Base-by-base conservation (phyloP, 768 basidiomycete species). In the Naganishia friedmannii region DNA sequence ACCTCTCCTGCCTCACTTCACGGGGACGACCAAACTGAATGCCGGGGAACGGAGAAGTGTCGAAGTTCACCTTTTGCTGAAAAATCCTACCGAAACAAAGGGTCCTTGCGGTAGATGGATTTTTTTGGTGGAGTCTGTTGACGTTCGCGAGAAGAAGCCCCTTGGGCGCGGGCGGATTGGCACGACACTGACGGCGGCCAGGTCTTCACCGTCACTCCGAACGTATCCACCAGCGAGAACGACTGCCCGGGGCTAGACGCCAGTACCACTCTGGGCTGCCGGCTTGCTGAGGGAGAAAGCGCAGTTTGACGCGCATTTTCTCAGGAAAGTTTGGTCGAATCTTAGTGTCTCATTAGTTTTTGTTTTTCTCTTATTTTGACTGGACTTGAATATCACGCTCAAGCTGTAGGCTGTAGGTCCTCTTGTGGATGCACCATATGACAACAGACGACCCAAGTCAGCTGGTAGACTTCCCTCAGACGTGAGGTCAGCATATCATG, bases 61-160 rank as follows among this genome's bases (percentile, higher is more conserved):
- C 60, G 60, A 63, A 28, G 46, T 26, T 63, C 60, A 63, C 60
- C 60, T 63, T 63, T 51, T 51, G 48, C 48, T 63, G 34, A 63
- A 63, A 63, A 63, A 63, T 34, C 60, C 60, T 63, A 63, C 60
- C 60, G 60, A 63, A 63, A 63, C 60, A 63, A 45, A 34, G 32
- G 42, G 57, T 58, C 48, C n/a, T 58, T 58, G 57, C 32, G 34
- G 57, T 63, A 63, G 60, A 63, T 26, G 37, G 39, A 28, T 45
- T 63, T 63, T n/a, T 37, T 42, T 45, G 60, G 60, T 26, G 42
- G 60, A 63, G 60, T 63, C 60, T 63, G 23, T 63, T 63, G 60
- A 63, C 60, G 60, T 63, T 63, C 60, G 60, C 60, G 39, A n/a
- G 39, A 45, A 26, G 26, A 63, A 34, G 39, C 60, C 17, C n/a